phyloP scores from a whole-genome alignment of 2,329 filamentous ascomycete species.

The Aspergillus vadensis region DNA sequence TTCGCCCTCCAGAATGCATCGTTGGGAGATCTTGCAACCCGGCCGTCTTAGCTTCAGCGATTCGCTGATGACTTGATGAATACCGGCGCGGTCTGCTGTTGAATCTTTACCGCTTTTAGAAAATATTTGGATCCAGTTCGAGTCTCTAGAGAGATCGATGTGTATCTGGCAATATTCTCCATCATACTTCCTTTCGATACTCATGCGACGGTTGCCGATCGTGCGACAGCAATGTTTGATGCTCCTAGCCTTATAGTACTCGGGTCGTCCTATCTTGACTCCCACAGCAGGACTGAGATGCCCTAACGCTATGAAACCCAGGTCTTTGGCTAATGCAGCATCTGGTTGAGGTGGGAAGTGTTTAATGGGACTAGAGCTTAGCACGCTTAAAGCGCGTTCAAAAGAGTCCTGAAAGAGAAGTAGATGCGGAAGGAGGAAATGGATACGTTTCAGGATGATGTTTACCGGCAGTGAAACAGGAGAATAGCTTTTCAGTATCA shows the following conservation, averaged over 20 bases:
- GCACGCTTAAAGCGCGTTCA: constrained; percentile 57
- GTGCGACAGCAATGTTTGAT: constrained; percentile 75
- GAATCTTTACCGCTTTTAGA: constrained; percentile 93
- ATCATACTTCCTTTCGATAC: constrained; percentile 79
- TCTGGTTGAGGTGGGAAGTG: constrained; percentile 42
- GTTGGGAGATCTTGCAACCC: constrained; percentile 60
- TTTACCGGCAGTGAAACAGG: constrained; percentile 64
- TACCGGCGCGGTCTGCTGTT: constrained; percentile 65
- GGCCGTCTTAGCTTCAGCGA: constrained; percentile 64
- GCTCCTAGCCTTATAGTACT: constrained; percentile 67
- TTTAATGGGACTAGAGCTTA: constrained; percentile 46
- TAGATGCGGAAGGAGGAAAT: constrained; percentile 70
- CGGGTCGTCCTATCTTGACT: constrained; percentile 65
- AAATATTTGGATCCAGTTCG: constrained; percentile 72
- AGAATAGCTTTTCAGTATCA: constrained; percentile 76
- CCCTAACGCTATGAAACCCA: constrained; percentile 40
- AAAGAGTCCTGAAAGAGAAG: constrained; percentile 72
- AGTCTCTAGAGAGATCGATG: constrained; percentile 62
- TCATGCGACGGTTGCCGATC: constrained; percentile 62
- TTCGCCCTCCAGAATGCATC: constrained; percentile 82
- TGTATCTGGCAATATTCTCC: constrained; percentile 92
- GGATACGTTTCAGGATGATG: constrained; percentile 61
- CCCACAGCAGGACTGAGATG: constrained; percentile 59
- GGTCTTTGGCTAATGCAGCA: constrained; percentile 30
- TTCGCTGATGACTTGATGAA: constrained; percentile 66